These are phyloP conservation scores for Helotiales sp. DNA, from an alignment of 2,329 filamentous ascomycete genomes.

Conservation along the genomic window DNA sequence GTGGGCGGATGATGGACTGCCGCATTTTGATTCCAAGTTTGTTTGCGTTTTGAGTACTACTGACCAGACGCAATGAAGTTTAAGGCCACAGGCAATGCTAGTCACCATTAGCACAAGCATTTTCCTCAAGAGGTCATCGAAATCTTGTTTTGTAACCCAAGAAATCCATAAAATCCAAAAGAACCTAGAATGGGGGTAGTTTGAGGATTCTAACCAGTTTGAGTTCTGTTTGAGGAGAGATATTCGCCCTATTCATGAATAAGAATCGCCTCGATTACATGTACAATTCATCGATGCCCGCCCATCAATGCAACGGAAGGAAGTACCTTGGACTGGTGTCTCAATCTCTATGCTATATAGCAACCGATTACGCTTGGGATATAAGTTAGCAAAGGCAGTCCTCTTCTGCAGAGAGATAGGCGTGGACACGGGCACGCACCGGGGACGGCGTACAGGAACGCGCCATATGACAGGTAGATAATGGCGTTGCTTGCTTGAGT, in stretches of 20 bases:
- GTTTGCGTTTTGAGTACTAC: conserved; percentile 52
- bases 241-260: conserved; percentile 58
- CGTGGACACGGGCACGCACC: no score
- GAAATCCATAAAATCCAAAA: no score
- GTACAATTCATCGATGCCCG: no score
- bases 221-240: conserved; percentile 78
- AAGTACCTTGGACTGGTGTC: conserved; percentile 47
- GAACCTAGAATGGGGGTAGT: no score
- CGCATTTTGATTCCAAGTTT: conserved; percentile 59
- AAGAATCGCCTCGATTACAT: neutral
- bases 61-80: conserved; percentile 94
- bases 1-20: conserved; percentile 53
- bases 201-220: conserved; percentile 70
- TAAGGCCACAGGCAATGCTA: conserved; percentile 79
- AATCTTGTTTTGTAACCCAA: no score
- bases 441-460: conserved; percentile 80
- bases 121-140: neutral
- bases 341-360: conserved; percentile 59
- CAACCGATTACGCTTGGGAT: conserved; percentile 64
- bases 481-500: conserved; percentile 78
- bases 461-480: conserved; percentile 79
- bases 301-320: no score
- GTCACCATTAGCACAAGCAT: conserved; percentile 25
- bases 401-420: no score
- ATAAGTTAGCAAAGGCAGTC: no score